phyloP scores from a whole-genome alignment of 768 basidiomycete species.

The Naganishia randhawae region DNA sequence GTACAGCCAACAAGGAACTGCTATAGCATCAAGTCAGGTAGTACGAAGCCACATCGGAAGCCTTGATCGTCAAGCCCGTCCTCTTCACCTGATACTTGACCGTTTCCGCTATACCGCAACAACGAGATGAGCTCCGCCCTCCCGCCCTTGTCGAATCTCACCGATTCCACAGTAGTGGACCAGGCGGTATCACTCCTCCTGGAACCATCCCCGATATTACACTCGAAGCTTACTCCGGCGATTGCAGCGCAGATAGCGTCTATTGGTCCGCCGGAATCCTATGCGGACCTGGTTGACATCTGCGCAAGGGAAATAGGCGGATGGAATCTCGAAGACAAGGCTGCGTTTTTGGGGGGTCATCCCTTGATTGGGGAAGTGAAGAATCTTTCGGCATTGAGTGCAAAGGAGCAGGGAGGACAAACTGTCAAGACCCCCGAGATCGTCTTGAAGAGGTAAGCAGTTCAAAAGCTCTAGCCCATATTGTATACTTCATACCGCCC shows the following conservation, averaged over 20 bases:
- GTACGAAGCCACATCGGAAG: not conserved
- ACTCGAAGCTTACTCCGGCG: conserved; percentile 56
- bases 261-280: conserved; percentile 50
- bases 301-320: conserved; percentile 32
- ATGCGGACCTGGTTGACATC: conserved; percentile 59
- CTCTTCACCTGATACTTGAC: not conserved
- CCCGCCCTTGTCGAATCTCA: not conserved
- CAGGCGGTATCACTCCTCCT: conserved; percentile 56
- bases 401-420: conserved; percentile 68
- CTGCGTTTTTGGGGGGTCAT: conserved; percentile 73
- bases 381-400: conserved; percentile 70
- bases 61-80: not conserved
- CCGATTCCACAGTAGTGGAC: conserved; percentile 1
- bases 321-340: conserved; percentile 50
- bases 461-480: not conserved
- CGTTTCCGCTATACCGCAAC: not conserved
- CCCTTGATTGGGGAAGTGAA: conserved; percentile 82
- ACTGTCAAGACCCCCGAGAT: conserved; percentile 64
- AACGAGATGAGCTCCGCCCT: not conserved
- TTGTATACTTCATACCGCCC: not conserved
- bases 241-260: conserved; percentile 32
- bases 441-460: conserved; percentile 60
- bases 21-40: too few relatives aligned
- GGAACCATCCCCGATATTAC: conserved; percentile 65
- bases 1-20: not conserved